phyloP scores from a whole-genome alignment of 371 early-diverging fungal genomes.

The Mortierella sp. region DNA sequence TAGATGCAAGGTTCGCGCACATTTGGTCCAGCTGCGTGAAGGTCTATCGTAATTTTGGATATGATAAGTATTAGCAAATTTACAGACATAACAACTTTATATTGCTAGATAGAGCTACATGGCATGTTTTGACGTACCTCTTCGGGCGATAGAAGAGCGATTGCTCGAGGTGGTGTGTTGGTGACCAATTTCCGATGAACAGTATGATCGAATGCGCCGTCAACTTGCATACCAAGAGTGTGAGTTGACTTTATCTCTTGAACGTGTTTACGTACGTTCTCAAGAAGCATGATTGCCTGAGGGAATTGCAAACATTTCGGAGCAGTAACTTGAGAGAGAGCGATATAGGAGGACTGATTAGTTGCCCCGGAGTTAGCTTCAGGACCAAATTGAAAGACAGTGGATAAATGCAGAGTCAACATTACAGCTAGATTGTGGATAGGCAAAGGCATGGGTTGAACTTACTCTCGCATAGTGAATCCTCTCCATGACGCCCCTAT shows the following conservation, averaged over 20 bases:
- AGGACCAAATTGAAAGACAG: neutral
- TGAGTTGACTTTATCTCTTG: slow-evolving; percentile 20
- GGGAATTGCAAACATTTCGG: slow-evolving; percentile 38
- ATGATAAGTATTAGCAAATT: neutral
- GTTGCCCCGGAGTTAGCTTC: slow-evolving; percentile 38
- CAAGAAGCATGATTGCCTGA: slow-evolving; percentile 22
- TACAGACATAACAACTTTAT: no score
- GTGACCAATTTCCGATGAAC: slow-evolving; percentile 77
- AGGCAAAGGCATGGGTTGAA: neutral
- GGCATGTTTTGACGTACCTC: slow-evolving; percentile 51
- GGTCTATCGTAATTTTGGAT: slow-evolving; percentile 15
- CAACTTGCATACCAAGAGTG: slow-evolving; percentile 17
- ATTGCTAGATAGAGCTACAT: neutral
- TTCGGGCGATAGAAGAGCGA: slow-evolving; percentile 61
- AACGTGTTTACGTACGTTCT: slow-evolving; percentile 17
- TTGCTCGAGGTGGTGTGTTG: slow-evolving; percentile 80
- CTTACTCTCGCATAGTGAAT: slow-evolving; percentile 42
- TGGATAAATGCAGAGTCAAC: neutral
- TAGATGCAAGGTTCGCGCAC: slow-evolving; percentile 34
- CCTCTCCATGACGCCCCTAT: slow-evolving; percentile 24
- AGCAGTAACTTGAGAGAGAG: slow-evolving; percentile 41
- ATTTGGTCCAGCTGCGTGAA: slow-evolving; percentile 38
- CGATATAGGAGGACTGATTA: slow-evolving; percentile 50
- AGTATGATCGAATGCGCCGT: slow-evolving; percentile 72
- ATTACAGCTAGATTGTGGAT: neutral